A percentile compares a stretch with the other conserved stretches of the same genome.
Evolutionary conservation across 306 rosid species (phyloP).

Genomic region (Gastrolobium bilobum): DNA sequence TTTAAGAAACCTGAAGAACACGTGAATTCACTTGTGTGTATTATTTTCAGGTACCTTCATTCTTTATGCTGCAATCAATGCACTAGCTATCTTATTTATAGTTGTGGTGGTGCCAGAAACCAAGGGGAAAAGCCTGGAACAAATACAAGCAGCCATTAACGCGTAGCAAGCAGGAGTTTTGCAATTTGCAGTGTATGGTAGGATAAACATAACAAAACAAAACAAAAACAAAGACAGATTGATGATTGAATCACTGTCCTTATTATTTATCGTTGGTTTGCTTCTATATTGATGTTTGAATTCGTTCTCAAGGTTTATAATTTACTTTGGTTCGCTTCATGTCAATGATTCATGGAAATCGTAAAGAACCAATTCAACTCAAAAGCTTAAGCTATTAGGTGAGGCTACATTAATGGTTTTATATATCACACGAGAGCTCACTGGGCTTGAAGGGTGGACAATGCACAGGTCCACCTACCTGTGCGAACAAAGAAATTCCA

Average conservation of each 20-base stretch:
- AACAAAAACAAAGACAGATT: not conserved
- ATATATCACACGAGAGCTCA: too few relatives aligned
- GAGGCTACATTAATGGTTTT: too few relatives aligned
- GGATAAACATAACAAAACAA: not conserved
- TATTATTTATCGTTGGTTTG: slow-evolving; percentile 2
- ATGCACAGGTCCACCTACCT: too few relatives aligned
- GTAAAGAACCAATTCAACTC: too few relatives aligned
- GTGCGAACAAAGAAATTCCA: too few relatives aligned
- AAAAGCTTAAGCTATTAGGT: too few relatives aligned
- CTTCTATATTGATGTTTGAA: slow-evolving; percentile 33
- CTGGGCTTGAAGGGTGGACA: too few relatives aligned
- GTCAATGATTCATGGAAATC: slow-evolving; percentile 17
- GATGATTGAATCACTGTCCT: slow-evolving; percentile 25
- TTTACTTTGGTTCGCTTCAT: slow-evolving; percentile 14
- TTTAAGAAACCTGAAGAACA: slow-evolving; percentile 26
- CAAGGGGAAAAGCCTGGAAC: slow-evolving; percentile 89
- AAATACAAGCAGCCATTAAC: slow-evolving; percentile 83
- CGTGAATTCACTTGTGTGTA: slow-evolving; percentile 30
- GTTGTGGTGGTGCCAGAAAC: slow-evolving; percentile 82
- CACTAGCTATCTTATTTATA: slow-evolving; percentile 74
- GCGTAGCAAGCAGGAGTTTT: slow-evolving; percentile 45
- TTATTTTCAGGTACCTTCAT: slow-evolving; percentile 80
- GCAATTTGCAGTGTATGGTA: not conserved
- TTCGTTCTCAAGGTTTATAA: not conserved
- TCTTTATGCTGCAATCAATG: slow-evolving; percentile 79